Conservation (phyloP, 2,329 filamentous ascomycete genomes). For the Colletotrichum kahawae region DNA sequence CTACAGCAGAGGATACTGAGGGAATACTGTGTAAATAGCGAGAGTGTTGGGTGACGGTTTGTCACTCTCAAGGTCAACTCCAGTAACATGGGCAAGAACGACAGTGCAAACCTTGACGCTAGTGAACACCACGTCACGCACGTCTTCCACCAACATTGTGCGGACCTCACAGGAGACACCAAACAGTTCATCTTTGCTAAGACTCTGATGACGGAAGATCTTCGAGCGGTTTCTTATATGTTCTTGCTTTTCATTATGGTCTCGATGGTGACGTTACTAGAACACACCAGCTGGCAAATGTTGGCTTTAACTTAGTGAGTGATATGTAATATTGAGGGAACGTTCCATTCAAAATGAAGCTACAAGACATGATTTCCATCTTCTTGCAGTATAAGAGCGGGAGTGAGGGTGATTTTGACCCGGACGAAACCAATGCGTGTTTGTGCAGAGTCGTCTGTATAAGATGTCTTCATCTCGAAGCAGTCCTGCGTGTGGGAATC, state of each 20-base stretch:
- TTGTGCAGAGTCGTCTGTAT: fast-evolving
- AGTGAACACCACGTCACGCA: neutral
- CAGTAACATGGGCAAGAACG: neutral
- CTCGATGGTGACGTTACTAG: neutral
- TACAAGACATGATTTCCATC: neutral
- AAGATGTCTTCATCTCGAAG: fast-evolving
- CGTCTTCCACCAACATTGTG: neutral
- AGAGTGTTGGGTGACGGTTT: neutral
- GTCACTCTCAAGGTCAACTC: neutral
- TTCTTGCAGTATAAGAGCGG: neutral
- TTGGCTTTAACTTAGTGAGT: neutral
- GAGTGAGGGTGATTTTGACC: fast-evolving
- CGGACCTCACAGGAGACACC: too few species aligned
- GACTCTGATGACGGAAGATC: neutral
- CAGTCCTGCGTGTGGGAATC: neutral
- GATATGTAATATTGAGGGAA: neutral
- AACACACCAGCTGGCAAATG: neutral
- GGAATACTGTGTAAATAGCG: neutral
- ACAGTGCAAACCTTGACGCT: neutral
- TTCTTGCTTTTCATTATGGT: neutral
- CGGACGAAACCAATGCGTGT: fast-evolving
- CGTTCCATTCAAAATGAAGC: neutral
- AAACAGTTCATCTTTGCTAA: too few species aligned
- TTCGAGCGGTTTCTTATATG: neutral
- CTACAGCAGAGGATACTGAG: neutral